Evolutionary conservation across 495 filamentous ascomycete genomes (phyloP), one percentile per base, ranked within the genome.

Genomic region (Xylaria venustula): DNA sequence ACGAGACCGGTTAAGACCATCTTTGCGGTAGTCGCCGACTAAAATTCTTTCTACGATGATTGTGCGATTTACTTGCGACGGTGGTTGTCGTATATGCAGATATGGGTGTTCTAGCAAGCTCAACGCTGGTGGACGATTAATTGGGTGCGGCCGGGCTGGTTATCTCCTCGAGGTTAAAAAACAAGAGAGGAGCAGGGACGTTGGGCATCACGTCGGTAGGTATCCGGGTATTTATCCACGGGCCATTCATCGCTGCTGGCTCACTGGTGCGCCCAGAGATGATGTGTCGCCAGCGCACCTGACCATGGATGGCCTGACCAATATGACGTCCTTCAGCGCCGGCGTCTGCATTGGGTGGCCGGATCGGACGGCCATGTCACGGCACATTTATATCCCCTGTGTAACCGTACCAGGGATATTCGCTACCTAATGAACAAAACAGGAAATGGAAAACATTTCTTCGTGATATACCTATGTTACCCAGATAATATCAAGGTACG

Each of bases 1-100:
- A 73, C 53, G 47, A 80, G 44, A 23, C 75, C 73, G 4, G 66
- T 66, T 36, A 80, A 51, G 12, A 76, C 64, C 77, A 80, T 80
- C 2, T 67, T 76, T 17, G 22, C 19, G 40, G 23, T 40, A 4
- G 32, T 9, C 28, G 3, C n/a, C n/a, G n/a, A n/a, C n/a, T n/a
- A n/a, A n/a, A n/a, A n/a, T n/a, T n/a, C n/a, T n/a, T n/a, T n/a
- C n/a, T n/a, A n/a, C n/a, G 30, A 5, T 5, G 5, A 34, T 11
- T 34, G 11, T 5, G 5, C 30, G 30, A 34, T 34, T 34, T 34
- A 11, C 11, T 34, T 34, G 11, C 11, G 5, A 5, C 5, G 41
- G 9, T 30, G 20, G 28, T 47, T 34, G 20, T 23, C 8, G n/a
- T 20, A 26, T 57, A 25, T 45, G 26, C 40, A 26, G 51, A 12